Base-by-base conservation (phyloP, 345 rosid species). In the Carallia pectinifolia region DNA sequence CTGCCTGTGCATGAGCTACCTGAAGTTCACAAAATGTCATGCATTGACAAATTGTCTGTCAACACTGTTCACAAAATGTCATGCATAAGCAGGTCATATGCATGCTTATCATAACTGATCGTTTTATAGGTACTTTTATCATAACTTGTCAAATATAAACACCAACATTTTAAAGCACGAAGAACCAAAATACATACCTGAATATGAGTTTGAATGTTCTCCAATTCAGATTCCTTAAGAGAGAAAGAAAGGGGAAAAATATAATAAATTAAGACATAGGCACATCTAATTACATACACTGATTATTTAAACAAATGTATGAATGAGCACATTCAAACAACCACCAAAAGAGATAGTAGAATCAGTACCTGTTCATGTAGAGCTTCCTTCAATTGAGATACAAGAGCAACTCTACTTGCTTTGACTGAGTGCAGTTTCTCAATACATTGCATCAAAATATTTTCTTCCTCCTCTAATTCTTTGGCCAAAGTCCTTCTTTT, bases 371-470 rank as follows among this genome's bases (percentile, higher is more conserved):
- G 90, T 58, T 92, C 97, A 23, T 77, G 83, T 59, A 92, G 80
- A 30, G 92, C 97, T 69, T 92, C 97, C 76, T 85, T 95, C 60
- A 92, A 83, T 77, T 89, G 96, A 76, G 87, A 83, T 31, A 92
- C 92, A 73, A 92, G 97, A 15, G 85, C 82, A 34, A 74, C 80
- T 76, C 97, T 88, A 78, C 83, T 88, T 74, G 78, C 81, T 88
- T 92, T 90, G 47, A 84, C 88, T 40, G 90, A 90, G 81, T 85
- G 83, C 61, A 95, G 91, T 76, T 95, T 95, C 84, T 90, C 90
- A 17, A 85, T 69, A 72, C 96, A 85, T 71, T 86, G 88, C 79
- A 83, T 95, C 77, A 92, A 75, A 75, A 78, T 71, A 64, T 79
- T 87, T 72, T 92, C 99, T 76, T 90, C 92, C 48, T 84, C 91